Conservation (phyloP, 2,329 filamentous ascomycete species). For the Aspergillus vadensis region DNA sequence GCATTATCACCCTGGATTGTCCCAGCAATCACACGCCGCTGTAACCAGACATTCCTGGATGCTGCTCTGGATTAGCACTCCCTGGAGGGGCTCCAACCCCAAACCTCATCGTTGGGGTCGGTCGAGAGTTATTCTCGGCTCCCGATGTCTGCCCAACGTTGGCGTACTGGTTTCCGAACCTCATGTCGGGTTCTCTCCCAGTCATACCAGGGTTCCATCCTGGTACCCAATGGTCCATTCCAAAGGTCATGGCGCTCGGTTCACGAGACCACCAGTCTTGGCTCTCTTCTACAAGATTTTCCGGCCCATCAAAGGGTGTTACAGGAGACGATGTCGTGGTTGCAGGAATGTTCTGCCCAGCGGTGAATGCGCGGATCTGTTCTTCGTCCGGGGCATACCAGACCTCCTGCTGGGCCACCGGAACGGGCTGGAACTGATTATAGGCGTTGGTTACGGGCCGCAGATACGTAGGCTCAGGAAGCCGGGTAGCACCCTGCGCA, state of each 20-base stretch:
- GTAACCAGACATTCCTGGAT: conserved; percentile 10
- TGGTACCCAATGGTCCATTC: conserved; percentile 62
- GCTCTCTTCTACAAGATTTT: conserved; percentile 63
- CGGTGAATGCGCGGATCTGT: conserved; percentile 23
- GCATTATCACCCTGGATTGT: neutral
- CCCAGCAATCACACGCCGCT: conserved; percentile 15
- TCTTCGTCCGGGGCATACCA: conserved; percentile 37
- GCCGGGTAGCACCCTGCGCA: conserved; percentile 24
- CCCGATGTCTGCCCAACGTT: conserved; percentile 14
- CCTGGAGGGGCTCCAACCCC: neutral
- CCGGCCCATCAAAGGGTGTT: conserved; percentile 61
- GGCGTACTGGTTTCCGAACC: conserved; percentile 14
- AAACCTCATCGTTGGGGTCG: conserved; percentile 13
- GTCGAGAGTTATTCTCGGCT: conserved; percentile 8
- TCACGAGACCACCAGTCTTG: conserved; percentile 68
- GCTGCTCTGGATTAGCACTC: conserved; percentile 5
- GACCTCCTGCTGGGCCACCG: conserved; percentile 32
- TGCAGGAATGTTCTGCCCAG: conserved; percentile 28
- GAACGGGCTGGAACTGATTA: conserved; percentile 21
- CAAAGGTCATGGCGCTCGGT: conserved; percentile 61
- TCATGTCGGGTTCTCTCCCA: conserved; percentile 14
- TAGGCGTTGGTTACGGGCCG: conserved; percentile 28
- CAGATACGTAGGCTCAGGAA: conserved; percentile 39
- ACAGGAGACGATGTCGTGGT: conserved; percentile 49
- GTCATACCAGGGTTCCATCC: conserved; percentile 30